Percentiles rank a stretch among this genome's conserved stretches.
phyloP scores from a whole-genome alignment of 768 basidiomycete species.

The Mycena latifolia region DNA sequence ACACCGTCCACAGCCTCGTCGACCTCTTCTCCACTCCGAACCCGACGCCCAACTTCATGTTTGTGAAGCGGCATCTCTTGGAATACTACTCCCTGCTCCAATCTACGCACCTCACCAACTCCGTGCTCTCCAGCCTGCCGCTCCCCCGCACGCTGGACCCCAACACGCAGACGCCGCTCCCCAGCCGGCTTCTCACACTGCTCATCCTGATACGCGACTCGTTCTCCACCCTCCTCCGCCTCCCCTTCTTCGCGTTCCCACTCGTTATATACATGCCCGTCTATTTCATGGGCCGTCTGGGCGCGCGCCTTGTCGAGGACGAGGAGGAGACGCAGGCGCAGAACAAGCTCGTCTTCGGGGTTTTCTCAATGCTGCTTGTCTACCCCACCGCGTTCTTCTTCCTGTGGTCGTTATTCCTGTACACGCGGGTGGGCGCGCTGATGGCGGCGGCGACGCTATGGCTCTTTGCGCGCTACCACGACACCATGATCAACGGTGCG shows the following conservation, averaged over 20 bases:
- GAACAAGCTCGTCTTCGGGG: slow-evolving; percentile 93
- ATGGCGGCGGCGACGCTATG: slow-evolving; percentile 78
- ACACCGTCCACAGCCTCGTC: slow-evolving; percentile 70
- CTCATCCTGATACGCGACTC: slow-evolving; percentile 84
- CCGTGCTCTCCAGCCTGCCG: slow-evolving; percentile 85
- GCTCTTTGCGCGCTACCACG: slow-evolving; percentile 88
- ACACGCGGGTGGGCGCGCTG: slow-evolving; percentile 79
- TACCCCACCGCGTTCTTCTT: slow-evolving; percentile 90
- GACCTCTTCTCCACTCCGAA: slow-evolving; percentile 86
- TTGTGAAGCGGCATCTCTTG: slow-evolving; percentile 77
- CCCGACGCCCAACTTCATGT: slow-evolving; percentile 68
- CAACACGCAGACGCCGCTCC: slow-evolving; percentile 76
- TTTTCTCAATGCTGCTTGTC: slow-evolving; percentile 78
- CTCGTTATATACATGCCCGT: slow-evolving; percentile 87
- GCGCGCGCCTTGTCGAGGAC: slow-evolving; percentile 79
- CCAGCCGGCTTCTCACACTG: slow-evolving; percentile 86
- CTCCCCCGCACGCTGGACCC: slow-evolving; percentile 90
- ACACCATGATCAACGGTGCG: slow-evolving; percentile 85
- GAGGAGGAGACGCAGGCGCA: slow-evolving; percentile 97
- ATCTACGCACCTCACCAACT: slow-evolving; percentile 86
- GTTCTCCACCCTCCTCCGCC: slow-evolving; percentile 72
- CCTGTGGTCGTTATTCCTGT: slow-evolving; percentile 87
- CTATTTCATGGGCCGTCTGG: slow-evolving; percentile 84
- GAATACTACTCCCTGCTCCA: slow-evolving; percentile 91
- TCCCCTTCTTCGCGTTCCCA: slow-evolving; percentile 93